phyloP scores from a whole-genome alignment of 805 yeast genomes.

The Myxozyma sirexii region DNA sequence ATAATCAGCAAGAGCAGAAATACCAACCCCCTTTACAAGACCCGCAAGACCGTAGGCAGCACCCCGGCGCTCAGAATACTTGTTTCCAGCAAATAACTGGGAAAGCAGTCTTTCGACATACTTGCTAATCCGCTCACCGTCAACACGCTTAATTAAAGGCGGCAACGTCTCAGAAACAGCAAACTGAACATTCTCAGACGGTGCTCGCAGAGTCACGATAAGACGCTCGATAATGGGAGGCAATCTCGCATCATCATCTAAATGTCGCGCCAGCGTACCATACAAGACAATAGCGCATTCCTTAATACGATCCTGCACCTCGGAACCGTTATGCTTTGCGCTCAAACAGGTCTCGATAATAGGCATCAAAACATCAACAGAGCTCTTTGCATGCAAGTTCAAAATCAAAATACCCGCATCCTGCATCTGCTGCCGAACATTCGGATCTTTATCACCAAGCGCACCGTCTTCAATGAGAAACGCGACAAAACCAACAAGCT shows the following conservation, averaged over 20 bases:
- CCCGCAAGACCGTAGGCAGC: slow-evolving; percentile 98
- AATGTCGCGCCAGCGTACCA: slow-evolving; percentile 88
- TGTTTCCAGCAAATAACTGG: slow-evolving; percentile 58
- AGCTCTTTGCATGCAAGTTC: slow-evolving; percentile 61
- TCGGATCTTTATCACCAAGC: slow-evolving; percentile 70
- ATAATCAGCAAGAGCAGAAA: slow-evolving; percentile 69
- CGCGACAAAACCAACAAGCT: slow-evolving; percentile 56
- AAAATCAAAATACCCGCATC: slow-evolving; percentile 85
- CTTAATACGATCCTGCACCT: slow-evolving; percentile 61
- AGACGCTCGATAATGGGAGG: slow-evolving; percentile 65
- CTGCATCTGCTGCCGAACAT: slow-evolving; percentile 79
- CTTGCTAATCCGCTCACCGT: slow-evolving; percentile 45
- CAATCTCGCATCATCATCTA: slow-evolving; percentile 69
- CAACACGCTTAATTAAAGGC: slow-evolving; percentile 68
- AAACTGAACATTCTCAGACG: slow-evolving; percentile 85
- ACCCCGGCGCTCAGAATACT: slow-evolving; percentile 69
- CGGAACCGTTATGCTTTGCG: slow-evolving; percentile 36
- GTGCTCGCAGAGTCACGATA: slow-evolving; percentile 74
- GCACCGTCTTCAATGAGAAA: slow-evolving; percentile 62
- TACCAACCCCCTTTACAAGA: slow-evolving; percentile 85
- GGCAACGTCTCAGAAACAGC: slow-evolving; percentile 87
- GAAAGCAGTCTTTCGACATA: slow-evolving; percentile 63
- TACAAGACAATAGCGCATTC: slow-evolving; percentile 84
- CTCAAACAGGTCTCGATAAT: slow-evolving; percentile 71
- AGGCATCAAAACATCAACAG: slow-evolving; percentile 75